Evolutionary conservation across 306 rosid species (phyloP).

Genomic region (Calophaca sinica): DNA sequence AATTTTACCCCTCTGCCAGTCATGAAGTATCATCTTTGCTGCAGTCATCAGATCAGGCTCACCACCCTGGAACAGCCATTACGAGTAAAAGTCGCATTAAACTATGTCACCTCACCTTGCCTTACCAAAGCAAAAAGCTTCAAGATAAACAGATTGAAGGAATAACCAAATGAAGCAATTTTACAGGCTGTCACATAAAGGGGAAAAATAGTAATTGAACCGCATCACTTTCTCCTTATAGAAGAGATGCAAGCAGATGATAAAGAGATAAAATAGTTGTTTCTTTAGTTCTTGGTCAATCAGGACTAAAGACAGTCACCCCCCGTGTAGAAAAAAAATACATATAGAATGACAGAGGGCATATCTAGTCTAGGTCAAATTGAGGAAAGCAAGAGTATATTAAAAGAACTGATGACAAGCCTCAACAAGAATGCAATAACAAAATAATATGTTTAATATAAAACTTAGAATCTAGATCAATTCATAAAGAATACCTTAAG

Average conservation of each 20-base stretch:
- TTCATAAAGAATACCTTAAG: conserved; percentile 61
- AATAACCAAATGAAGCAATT: conserved; percentile 3
- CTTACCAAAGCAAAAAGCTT: conserved; percentile 19
- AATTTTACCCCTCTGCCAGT: conserved; percentile 96
- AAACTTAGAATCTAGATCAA: background rate
- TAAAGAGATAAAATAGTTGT: background rate
- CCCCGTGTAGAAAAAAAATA: background rate
- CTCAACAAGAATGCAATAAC: background rate
- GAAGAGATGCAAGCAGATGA: conserved; percentile 10
- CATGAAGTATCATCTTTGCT: conserved; percentile 94
- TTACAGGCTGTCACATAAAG: background rate
- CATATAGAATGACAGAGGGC: background rate
- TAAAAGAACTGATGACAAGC: background rate
- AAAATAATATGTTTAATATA: background rate
- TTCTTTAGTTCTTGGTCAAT: background rate
- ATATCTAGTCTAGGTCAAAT: background rate
- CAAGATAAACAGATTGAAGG: conserved; percentile 17
- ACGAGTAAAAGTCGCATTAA: conserved; percentile 5
- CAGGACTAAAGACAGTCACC: background rate
- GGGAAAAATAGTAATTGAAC: background rate
- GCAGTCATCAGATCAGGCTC: conserved; percentile 92
- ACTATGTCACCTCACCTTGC: background rate
- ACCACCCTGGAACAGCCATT: conserved; percentile 68
- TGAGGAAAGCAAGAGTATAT: background rate
- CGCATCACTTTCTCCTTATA: conserved; percentile 18